Evolutionary conservation across 768 basidiomycete species (phyloP).

Genomic region (Pisolithus microcarpus): DNA sequence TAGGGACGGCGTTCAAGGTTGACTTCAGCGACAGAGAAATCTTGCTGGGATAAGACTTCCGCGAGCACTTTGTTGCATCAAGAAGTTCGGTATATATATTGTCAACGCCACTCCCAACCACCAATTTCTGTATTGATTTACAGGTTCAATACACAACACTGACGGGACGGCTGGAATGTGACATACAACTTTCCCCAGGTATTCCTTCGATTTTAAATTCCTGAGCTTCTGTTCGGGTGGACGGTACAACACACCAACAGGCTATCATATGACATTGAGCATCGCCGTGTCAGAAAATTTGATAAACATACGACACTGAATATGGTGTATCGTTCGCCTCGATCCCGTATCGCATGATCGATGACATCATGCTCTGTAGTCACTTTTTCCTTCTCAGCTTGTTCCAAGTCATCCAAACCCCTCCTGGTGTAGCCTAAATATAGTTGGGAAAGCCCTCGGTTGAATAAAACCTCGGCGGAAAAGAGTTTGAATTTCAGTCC

Average conservation of each 20-base stretch:
- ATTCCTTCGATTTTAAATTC: conserved; percentile 83
- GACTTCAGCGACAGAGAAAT: background rate
- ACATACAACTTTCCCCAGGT: conserved; percentile 83
- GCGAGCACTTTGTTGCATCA: conserved; percentile 64
- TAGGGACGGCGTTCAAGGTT: conserved; percentile 34
- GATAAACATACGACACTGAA: conserved; percentile 74
- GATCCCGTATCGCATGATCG: conserved; percentile 79
- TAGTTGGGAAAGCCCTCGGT: conserved; percentile 73
- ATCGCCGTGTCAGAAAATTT: background rate
- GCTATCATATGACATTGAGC: conserved; percentile 35
- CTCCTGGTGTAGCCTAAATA: conserved; percentile 57
- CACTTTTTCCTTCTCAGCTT: conserved; percentile 64
- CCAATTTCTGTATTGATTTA: conserved; percentile 52
- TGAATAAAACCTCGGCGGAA: conserved; percentile 87
- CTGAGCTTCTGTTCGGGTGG: conserved; percentile 86
- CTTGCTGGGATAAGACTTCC: conserved; percentile 21
- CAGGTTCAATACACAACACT: background rate
- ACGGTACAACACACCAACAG: conserved; percentile 83
- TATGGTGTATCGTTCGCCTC: conserved; percentile 83
- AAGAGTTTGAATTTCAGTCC: conserved; percentile 87
- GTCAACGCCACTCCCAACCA: conserved; percentile 71
- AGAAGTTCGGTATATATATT: conserved; percentile 80
- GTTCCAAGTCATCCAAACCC: conserved; percentile 65
- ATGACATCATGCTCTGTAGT: conserved; percentile 85
- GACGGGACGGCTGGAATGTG: background rate